phyloP scores from a whole-genome alignment of 2,329 filamentous ascomycete genomes.

The Teratosphaeria viscida region DNA sequence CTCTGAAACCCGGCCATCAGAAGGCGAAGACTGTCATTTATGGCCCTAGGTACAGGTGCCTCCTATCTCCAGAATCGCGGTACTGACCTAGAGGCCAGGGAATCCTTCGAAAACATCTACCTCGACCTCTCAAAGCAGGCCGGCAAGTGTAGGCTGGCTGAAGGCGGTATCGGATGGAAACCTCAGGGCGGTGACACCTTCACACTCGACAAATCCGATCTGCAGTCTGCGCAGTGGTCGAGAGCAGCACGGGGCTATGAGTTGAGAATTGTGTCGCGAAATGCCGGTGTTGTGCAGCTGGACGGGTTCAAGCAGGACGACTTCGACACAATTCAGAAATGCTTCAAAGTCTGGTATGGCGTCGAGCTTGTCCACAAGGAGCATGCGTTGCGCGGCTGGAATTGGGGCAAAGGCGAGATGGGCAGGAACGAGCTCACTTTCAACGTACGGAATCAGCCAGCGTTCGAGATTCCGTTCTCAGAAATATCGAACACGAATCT shows the following conservation, averaged over 20 bases:
- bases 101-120: constrained; percentile 96
- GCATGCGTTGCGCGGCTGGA: constrained; percentile 93
- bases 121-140: constrained; percentile 87
- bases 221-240: constrained; percentile 87
- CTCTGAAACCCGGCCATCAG: background rate
- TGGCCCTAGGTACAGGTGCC: background rate
- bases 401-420: constrained; percentile 98
- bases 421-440: constrained; percentile 90
- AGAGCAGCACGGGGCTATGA: constrained; percentile 86
- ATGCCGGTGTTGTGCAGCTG: constrained; percentile 77
- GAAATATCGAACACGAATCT: constrained; percentile 97
- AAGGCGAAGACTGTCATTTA: background rate
- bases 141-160: constrained; percentile 89
- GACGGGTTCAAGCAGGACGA: constrained; percentile 94
- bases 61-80: background rate
- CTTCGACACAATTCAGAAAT: constrained; percentile 77
- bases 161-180: constrained; percentile 93
- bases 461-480: constrained; percentile 93
- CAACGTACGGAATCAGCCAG: constrained; percentile 91
- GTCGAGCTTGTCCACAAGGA: constrained; percentile 85
- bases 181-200: constrained; percentile 84
- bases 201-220: constrained; percentile 79
- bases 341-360: constrained; percentile 98
- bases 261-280: constrained; percentile 79
- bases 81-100: constrained; percentile 38